Base-by-base conservation (phyloP, 805 yeast species). In the Pichia cephalocereana region DNA sequence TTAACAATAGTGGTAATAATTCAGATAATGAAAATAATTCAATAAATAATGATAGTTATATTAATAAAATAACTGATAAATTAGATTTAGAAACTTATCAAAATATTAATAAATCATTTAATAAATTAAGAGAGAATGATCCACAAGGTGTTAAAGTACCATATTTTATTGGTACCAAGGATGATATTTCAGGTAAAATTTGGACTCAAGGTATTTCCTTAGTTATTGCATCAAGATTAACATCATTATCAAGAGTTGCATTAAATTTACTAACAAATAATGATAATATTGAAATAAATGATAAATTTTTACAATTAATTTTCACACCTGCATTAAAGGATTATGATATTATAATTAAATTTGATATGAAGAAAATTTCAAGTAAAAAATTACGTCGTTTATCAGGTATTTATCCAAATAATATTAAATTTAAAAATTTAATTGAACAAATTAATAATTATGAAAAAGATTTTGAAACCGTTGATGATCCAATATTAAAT, bases 281-380 rank as follows among this genome's bases (percentile, higher is more conserved):
- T 14, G 12, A 15, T 34, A 38, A 19, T n/a, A 36, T 46, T 26
- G 46, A 54, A 11, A 44, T 61, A 34, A 53, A 52, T 47, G 52
- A 50, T 39, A 67, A 69, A 45, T 72, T 74, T 2, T 59, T 84
- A 34, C 75, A 73, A 41, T 61, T 77, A 40, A 65, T 88, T 40
- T 93, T 90, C 66, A 79, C 85, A 0, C 90, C 98, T 2, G 88
- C 95, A 0, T 69, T 85, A 46, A 73, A 76, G 50, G 98, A 91
- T 65, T 93, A 83, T 63, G 96, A 91, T 61, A 80, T 93, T 55
- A 82, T 82, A 14, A 73, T 93, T 51, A 71, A 75, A 43, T 67
- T 89, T 45, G 76, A 75, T 54, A 62, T 65, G 5, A 30, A 18
- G 26, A 36, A 41, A n/a, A 10, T 34, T 18, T 30, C 26, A 37